Evolutionary conservation across 1,284 basidiomycete species (phyloP).

Genomic region (Tylopilus microsporus): DNA sequence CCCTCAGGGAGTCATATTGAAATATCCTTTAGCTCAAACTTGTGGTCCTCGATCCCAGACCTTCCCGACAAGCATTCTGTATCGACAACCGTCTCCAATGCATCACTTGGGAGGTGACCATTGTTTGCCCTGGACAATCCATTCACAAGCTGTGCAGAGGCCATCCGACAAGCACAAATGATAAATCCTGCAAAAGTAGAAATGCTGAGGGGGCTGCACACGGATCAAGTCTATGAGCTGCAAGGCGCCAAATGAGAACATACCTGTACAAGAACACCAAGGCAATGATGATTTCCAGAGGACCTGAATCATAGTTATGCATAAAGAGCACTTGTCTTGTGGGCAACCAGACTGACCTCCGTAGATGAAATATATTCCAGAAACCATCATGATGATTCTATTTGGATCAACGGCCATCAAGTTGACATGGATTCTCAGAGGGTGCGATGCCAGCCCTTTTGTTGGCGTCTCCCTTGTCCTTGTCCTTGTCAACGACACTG

Average conservation of each 20-base stretch:
- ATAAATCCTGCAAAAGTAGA: slow-evolving; percentile 70
- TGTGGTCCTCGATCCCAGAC: slow-evolving; percentile 29
- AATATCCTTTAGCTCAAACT: slow-evolving; percentile 57
- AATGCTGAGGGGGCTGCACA: slow-evolving; percentile 68
- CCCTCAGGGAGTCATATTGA: slow-evolving; percentile 58
- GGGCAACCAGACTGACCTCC: slow-evolving; percentile 40
- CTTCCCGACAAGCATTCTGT: slow-evolving; percentile 12
- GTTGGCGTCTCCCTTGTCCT: slow-evolving; percentile 20
- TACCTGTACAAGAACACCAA: slow-evolving; percentile 75
- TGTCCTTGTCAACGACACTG: slow-evolving; percentile 61
- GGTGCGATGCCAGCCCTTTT: slow-evolving; percentile 18
- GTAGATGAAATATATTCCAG: slow-evolving; percentile 60
- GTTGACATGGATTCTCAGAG: slow-evolving; percentile 44
- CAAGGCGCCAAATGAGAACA: slow-evolving; percentile 21
- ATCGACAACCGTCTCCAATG: slow-evolving; percentile 11
- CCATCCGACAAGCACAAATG: slow-evolving; percentile 64
- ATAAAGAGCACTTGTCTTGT: background rate
- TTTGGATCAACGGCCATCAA: slow-evolving; percentile 71
- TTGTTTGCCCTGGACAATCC: background rate
- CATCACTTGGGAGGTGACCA: slow-evolving; percentile 9
- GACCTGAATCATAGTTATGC: slow-evolving; percentile 35
- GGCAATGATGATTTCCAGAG: slow-evolving; percentile 78
- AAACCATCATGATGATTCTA: slow-evolving; percentile 47
- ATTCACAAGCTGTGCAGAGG: slow-evolving; percentile 66
- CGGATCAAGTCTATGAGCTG: background rate